Conservation (phyloP, 345 rosid genomes). For the Salix brachista region DNA sequence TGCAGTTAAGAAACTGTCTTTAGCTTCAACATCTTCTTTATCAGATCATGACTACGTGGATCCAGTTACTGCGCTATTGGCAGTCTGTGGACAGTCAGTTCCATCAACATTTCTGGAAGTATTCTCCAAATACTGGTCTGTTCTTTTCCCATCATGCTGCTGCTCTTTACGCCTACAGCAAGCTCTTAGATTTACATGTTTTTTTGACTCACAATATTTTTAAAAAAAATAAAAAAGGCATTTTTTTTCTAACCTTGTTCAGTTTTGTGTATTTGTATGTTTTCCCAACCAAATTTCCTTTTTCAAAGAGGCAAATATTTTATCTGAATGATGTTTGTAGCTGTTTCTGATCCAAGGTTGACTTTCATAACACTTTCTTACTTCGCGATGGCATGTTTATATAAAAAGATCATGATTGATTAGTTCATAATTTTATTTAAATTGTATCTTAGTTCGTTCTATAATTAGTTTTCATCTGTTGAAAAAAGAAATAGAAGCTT, state of each 20-base stretch:
- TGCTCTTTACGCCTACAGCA: neutral
- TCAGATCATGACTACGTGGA: constrained; percentile 37
- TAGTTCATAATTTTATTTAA: neutral
- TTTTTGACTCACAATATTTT: neutral
- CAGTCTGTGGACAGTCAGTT: constrained; percentile 57
- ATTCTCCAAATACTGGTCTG: constrained; percentile 78
- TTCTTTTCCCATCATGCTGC: constrained; percentile 1
- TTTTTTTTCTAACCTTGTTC: neutral
- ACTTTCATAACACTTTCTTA: neutral
- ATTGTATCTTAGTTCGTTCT: neutral
- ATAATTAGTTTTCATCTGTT: no score
- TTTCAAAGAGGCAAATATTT: neutral
- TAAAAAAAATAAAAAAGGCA: neutral
- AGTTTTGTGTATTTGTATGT: neutral
- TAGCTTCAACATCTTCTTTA: constrained; percentile 48
- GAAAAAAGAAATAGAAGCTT: neutral
- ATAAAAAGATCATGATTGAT: neutral
- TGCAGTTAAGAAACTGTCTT: constrained; percentile 60
- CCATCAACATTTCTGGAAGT: constrained; percentile 61
- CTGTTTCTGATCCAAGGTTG: neutral
- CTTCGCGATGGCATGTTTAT: neutral
- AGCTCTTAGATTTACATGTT: neutral
- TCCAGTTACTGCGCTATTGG: constrained; percentile 59
- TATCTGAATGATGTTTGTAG: neutral
- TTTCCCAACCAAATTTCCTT: no score